phyloP scores from a whole-genome alignment of 257 asterid species.

The Datura wrightii region DNA sequence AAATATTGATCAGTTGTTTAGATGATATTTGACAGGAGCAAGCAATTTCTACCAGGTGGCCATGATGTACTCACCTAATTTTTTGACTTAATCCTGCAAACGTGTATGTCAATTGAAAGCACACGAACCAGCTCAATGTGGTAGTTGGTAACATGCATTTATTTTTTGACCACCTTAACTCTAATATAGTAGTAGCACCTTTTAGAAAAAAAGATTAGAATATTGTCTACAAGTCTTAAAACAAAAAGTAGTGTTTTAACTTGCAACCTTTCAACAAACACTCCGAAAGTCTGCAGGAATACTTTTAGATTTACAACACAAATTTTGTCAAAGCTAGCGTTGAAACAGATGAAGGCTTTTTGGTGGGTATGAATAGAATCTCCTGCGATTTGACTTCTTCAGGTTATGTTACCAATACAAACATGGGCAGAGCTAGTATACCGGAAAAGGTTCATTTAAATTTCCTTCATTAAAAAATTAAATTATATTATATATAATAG shows the following conservation, averaged over 20 bases:
- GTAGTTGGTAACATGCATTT: not conserved
- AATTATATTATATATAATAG: too few relatives aligned
- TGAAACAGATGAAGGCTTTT: not conserved
- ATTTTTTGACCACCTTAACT: not conserved
- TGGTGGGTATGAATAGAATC: not conserved
- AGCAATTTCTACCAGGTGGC: not conserved
- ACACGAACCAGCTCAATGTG: not conserved
- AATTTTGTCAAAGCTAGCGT: conserved; percentile 4
- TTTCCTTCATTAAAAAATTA: too few relatives aligned
- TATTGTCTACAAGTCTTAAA: not conserved
- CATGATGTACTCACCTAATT: conserved; percentile 1
- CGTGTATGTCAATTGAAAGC: not conserved
- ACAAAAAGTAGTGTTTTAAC: not conserved
- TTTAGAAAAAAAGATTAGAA: not conserved
- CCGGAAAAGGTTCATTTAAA: too few relatives aligned
- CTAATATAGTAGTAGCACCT: not conserved
- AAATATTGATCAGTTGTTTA: not conserved
- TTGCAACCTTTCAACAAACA: not conserved
- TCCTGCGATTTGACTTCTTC: not conserved
- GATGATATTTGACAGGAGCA: not conserved
- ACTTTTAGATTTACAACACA: not conserved
- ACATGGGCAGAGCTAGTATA: too few relatives aligned
- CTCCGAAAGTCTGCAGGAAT: not conserved
- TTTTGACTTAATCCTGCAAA: not conserved
- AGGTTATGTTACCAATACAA: not conserved